Percentiles rank a stretch among this genome's conserved stretches.
Conservation (phyloP, 768 basidiomycete genomes). For the Tulasnella sp. region DNA sequence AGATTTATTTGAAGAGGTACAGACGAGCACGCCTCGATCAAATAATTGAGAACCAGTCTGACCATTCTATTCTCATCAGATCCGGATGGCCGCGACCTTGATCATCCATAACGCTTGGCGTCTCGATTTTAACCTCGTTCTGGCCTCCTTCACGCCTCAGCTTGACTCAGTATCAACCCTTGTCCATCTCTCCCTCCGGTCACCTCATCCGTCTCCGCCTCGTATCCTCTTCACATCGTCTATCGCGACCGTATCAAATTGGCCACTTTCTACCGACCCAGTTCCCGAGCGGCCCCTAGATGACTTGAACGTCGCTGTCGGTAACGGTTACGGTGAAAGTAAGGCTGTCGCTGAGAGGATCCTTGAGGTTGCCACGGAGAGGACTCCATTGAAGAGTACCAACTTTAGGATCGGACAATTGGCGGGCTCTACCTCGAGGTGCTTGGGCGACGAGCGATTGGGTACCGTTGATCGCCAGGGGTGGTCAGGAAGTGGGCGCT, state of each 20-base stretch:
- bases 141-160: slow-evolving; percentile 12
- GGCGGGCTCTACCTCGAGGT: slow-evolving; percentile 28
- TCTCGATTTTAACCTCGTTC: slow-evolving; percentile 18
- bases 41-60: too few species aligned
- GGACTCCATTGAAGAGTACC: slow-evolving; percentile 26
- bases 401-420: slow-evolving; percentile 35
- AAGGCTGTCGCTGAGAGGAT: slow-evolving; percentile 35
- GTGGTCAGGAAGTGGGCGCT: slow-evolving; percentile 20
- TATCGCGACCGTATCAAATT: slow-evolving; percentile 12
- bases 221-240: slow-evolving; percentile 17
- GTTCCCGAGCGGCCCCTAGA: slow-evolving; percentile 13
- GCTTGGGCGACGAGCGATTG: slow-evolving; percentile 35
- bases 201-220: slow-evolving; percentile 10
- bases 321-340: slow-evolving; percentile 15
- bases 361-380: slow-evolving; percentile 27
- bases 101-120: slow-evolving; percentile 19
- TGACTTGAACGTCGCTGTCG: background rate
- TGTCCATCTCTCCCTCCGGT: slow-evolving; percentile 17
- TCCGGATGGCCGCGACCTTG: background rate
- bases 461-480: slow-evolving; percentile 36
- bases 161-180: slow-evolving; percentile 12
- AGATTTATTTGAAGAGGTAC: background rate
- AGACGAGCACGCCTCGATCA: too few species aligned
- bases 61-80: background rate
- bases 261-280: background rate